A percentile compares a stretch with the other conserved stretches of the same genome.
Conservation (phyloP, 768 basidiomycete species). For the Boletus reticuloceps region DNA sequence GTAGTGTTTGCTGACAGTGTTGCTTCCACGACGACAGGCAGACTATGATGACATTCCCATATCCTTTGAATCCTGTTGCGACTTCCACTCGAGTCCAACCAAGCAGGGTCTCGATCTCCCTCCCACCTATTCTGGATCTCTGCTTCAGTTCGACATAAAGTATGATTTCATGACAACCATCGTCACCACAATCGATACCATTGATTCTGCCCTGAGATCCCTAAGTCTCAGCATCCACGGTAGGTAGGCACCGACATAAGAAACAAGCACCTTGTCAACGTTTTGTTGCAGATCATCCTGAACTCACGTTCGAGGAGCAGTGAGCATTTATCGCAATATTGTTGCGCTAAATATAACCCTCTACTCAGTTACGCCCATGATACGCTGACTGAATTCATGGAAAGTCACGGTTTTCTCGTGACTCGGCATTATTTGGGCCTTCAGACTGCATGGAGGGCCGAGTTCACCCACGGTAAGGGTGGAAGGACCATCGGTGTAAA, state of each 20-base stretch:
- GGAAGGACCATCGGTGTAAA: constrained; percentile 75
- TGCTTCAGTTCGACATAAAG: constrained; percentile 12
- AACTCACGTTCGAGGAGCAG: constrained; percentile 65
- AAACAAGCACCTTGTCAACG: constrained; percentile 4
- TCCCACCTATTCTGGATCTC: constrained; percentile 40
- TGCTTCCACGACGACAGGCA: constrained; percentile 1
- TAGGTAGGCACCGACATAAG: constrained; percentile 30
- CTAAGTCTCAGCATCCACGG: constrained; percentile 74
- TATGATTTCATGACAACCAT: constrained; percentile 51
- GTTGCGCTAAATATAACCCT: constrained; percentile 4
- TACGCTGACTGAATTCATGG: constrained; percentile 64
- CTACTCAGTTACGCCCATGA: constrained; percentile 67
- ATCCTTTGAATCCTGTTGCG: constrained; percentile 42
- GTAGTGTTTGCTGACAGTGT: neutral
- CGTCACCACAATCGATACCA: constrained; percentile 48
- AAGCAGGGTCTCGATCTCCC: constrained; percentile 31
- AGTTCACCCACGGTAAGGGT: constrained; percentile 55
- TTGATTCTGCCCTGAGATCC: constrained; percentile 52
- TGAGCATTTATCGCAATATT: constrained; percentile 28
- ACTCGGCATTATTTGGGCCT: constrained; percentile 69
- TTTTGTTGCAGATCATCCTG: constrained; percentile 55
- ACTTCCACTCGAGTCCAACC: constrained; percentile 36
- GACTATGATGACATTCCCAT: constrained; percentile 20
- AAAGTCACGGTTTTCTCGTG: constrained; percentile 63
- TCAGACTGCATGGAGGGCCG: constrained; percentile 76